Percentiles rank a stretch among this genome's conserved stretches.
These are phyloP conservation scores for Pseudogymnoascus sp. DNA, from an alignment of 2,329 filamentous ascomycete species.

Conservation along the genomic window DNA sequence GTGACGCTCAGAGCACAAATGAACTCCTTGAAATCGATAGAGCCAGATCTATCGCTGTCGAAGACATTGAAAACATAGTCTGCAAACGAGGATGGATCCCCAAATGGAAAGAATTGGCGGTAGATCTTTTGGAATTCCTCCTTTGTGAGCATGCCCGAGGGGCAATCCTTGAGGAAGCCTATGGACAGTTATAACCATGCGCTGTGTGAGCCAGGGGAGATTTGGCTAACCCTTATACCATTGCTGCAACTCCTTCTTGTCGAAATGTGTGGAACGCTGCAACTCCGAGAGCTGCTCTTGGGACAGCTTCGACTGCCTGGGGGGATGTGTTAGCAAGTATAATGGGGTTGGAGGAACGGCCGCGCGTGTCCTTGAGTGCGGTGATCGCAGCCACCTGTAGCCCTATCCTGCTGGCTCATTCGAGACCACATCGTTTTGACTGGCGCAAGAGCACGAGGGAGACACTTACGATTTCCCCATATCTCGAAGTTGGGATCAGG, in stretches of 20 bases:
- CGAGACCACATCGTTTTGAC: neutral
- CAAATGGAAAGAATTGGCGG: conserved; percentile 98
- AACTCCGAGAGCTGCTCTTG: conserved; percentile 92
- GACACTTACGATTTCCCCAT: conserved; percentile 2
- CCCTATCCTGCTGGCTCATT: neutral
- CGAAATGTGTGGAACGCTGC: conserved; percentile 95
- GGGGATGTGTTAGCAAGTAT: conserved; percentile 12
- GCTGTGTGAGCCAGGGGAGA: neutral
- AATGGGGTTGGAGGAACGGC: neutral
- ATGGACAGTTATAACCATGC: conserved; percentile 10
- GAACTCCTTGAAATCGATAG: conserved; percentile 99
- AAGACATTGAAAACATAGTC: conserved; percentile 99
- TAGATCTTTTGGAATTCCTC: conserved; percentile 99
- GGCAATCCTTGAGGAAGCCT: conserved; percentile 98
- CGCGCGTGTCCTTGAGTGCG: neutral
- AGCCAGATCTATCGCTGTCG: conserved; percentile 92
- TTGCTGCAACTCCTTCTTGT: conserved; percentile 99
- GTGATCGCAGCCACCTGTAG: neutral
- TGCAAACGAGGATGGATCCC: conserved; percentile 92
- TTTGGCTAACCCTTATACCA: conserved; percentile 87
- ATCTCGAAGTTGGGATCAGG: neutral
- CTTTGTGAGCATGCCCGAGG: conserved; percentile 92
- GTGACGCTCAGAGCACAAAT: conserved; percentile 97
- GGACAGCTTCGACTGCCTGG: conserved; percentile 94
- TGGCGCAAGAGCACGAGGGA: neutral